phyloP scores from a whole-genome alignment of 225 moss, liverwort and hornwort genomes.

The Marchantia paleacea region DNA sequence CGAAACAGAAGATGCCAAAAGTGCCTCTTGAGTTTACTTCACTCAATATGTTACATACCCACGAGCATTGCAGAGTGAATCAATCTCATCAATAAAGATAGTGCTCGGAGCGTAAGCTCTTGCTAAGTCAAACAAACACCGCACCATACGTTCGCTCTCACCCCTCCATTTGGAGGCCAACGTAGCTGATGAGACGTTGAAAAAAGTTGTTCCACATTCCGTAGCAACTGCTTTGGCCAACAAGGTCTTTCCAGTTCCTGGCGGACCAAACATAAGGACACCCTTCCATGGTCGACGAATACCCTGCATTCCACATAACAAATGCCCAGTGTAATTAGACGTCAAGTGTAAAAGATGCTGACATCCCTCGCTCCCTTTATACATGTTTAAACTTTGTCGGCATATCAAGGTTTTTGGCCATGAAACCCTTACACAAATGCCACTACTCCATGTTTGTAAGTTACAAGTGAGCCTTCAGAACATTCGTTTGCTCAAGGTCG shows the following conservation, averaged over 20 bases:
- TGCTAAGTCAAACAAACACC: constrained; percentile 97
- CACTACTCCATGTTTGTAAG: too few relatives aligned
- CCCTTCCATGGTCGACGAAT: constrained; percentile 99
- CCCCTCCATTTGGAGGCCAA: constrained; percentile 99
- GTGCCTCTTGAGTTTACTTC: neutral
- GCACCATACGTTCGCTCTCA: constrained; percentile 99
- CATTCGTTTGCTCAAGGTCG: too few relatives aligned
- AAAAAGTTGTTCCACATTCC: constrained; percentile 98
- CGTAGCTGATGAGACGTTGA: constrained; percentile 97
- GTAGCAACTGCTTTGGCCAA: constrained; percentile 95
- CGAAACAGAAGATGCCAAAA: neutral
- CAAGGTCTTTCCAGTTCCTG: constrained; percentile 95
- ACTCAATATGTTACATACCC: constrained; percentile 48
- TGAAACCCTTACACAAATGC: too few relatives aligned
- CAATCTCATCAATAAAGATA: constrained; percentile 99
- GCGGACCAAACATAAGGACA: constrained; percentile 98
- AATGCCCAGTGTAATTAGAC: neutral
- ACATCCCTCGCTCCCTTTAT: too few relatives aligned
- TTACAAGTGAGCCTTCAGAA: too few relatives aligned
- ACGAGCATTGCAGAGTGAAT: constrained; percentile 96
- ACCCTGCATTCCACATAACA: constrained; percentile 48
- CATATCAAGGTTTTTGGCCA: too few relatives aligned
- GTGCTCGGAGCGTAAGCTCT: constrained; percentile 99
- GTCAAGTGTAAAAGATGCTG: neutral
- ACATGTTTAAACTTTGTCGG: too few relatives aligned